A percentile compares a stretch with the other conserved stretches of the same genome.
These are phyloP conservation scores for Termitomyces sp. DNA, from an alignment of 768 basidiomycete genomes.

Conservation along the genomic window DNA sequence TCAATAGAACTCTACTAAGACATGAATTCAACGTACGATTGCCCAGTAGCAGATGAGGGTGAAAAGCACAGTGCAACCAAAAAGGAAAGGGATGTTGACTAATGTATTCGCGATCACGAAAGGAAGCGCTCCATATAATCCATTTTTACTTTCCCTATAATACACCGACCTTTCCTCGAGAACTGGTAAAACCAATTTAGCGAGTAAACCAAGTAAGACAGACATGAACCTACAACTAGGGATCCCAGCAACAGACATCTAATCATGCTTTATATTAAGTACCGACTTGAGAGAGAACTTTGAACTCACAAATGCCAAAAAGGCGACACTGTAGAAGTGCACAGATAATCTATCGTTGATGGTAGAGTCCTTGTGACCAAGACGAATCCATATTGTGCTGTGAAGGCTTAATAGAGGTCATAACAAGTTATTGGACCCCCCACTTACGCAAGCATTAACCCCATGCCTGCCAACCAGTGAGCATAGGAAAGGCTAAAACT, in stretches of 20 bases:
- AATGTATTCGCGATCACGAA: conserved; percentile 54
- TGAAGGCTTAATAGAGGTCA: conserved; percentile 19
- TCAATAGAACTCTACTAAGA: not conserved
- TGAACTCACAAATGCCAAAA: conserved; percentile 41
- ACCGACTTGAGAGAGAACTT: not conserved
- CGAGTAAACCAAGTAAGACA: too few species aligned
- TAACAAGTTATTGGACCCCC: not conserved
- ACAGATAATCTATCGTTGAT: conserved; percentile 49
- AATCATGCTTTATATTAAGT: not conserved
- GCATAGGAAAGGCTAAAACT: not conserved
- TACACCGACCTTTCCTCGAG: conserved; percentile 58
- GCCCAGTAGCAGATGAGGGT: conserved; percentile 49
- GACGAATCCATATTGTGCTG: conserved; percentile 51
- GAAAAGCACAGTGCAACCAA: conserved; percentile 44
- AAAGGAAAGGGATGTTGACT: conserved; percentile 51
- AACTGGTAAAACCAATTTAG: conserved; percentile 24
- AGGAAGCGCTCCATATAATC: conserved; percentile 49
- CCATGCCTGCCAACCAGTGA: conserved; percentile 30
- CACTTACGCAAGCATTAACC: conserved; percentile 39
- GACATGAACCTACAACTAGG: conserved; percentile 36
- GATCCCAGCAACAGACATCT: conserved; percentile 62
- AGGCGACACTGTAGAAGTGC: conserved; percentile 55
- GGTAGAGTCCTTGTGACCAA: conserved; percentile 34
- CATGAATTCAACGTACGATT: conserved; percentile 30
- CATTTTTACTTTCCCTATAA: conserved; percentile 53